phyloP scores from a whole-genome alignment of 2,329 filamentous ascomycete species.

The Sclerotiophoma versabilis region DNA sequence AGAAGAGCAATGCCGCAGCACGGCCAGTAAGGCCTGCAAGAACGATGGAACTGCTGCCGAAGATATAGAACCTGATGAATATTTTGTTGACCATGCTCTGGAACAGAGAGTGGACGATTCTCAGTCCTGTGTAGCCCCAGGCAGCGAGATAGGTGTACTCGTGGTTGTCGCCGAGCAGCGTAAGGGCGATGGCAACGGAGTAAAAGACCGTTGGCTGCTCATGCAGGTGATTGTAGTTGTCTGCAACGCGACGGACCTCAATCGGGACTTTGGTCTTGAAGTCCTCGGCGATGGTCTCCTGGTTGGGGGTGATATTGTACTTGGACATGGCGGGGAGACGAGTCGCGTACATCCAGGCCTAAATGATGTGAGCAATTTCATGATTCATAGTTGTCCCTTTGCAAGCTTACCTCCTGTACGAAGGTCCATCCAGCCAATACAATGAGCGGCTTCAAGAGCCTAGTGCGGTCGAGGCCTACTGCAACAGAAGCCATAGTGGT shows the following conservation, averaged over 20 bases:
- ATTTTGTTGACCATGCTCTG: constrained; percentile 19
- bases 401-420: constrained; percentile 13
- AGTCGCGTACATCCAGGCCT: constrained; percentile 19
- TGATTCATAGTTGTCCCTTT: neutral
- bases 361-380: neutral
- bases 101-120: constrained; percentile 15
- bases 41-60: constrained; percentile 10
- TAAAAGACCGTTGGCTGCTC: constrained; percentile 17
- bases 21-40: constrained; percentile 14
- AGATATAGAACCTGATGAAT: constrained; percentile 13
- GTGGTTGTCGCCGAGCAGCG: constrained; percentile 16
- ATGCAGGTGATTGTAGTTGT: constrained; percentile 18
- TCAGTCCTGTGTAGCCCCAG: constrained; percentile 16
- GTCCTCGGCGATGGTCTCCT: constrained; percentile 5
- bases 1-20: constrained; percentile 13
- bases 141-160: constrained; percentile 18
- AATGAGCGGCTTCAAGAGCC: constrained; percentile 17
- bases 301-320: constrained; percentile 10
- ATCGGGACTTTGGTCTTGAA: constrained; percentile 17
- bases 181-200: constrained; percentile 7
- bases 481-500: constrained; percentile 14
- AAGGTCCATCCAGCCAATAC: constrained; percentile 19
- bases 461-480: constrained; percentile 20
- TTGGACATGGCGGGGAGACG: constrained; percentile 17
- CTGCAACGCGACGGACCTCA: constrained; percentile 16